Percentiles rank a stretch among this genome's conserved stretches.
phyloP scores from a whole-genome alignment of 2,329 filamentous ascomycete species.

The Microsporum canis region DNA sequence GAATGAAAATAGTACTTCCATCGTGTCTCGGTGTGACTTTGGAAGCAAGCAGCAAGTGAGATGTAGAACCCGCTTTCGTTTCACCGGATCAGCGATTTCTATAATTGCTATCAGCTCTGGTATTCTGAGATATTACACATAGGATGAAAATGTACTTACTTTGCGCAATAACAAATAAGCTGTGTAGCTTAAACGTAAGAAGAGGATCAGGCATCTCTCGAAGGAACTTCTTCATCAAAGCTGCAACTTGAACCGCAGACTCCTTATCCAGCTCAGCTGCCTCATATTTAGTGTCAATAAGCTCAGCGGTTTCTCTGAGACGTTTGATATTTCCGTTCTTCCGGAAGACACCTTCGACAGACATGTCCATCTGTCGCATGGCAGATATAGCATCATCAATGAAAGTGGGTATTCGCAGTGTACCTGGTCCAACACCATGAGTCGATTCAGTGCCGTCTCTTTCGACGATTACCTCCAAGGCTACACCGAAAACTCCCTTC shows the following conservation, averaged over 20 bases:
- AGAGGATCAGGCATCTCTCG: conserved; percentile 89
- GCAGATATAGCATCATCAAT: conserved; percentile 90
- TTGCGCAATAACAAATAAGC: conserved; percentile 78
- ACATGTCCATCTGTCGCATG: conserved; percentile 98
- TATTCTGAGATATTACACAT: background rate
- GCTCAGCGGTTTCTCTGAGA: conserved; percentile 70
- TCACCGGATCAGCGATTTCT: conserved; percentile 70
- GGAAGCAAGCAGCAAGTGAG: conserved; percentile 85
- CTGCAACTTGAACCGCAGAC: conserved; percentile 85
- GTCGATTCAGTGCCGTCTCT: conserved; percentile 95
- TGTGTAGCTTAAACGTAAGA: conserved; percentile 88
- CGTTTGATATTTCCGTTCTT: conserved; percentile 99
- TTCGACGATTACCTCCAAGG: conserved; percentile 78
- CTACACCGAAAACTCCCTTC: conserved; percentile 87
- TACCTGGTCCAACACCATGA: conserved; percentile 85
- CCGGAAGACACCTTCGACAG: conserved; percentile 93
- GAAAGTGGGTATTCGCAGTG: conserved; percentile 80
- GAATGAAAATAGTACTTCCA: conserved; percentile 93
- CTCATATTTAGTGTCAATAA: conserved; percentile 77
- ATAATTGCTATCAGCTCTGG: background rate
- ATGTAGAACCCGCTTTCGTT: conserved; percentile 74
- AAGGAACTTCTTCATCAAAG: conserved; percentile 87
- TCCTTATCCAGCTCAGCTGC: conserved; percentile 77
- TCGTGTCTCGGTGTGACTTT: conserved; percentile 80
- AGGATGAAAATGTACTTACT: conserved; percentile 39